These are phyloP conservation scores for Penicillium canescens DNA, from an alignment of 495 filamentous ascomycete genomes.

Conservation along the genomic window DNA sequence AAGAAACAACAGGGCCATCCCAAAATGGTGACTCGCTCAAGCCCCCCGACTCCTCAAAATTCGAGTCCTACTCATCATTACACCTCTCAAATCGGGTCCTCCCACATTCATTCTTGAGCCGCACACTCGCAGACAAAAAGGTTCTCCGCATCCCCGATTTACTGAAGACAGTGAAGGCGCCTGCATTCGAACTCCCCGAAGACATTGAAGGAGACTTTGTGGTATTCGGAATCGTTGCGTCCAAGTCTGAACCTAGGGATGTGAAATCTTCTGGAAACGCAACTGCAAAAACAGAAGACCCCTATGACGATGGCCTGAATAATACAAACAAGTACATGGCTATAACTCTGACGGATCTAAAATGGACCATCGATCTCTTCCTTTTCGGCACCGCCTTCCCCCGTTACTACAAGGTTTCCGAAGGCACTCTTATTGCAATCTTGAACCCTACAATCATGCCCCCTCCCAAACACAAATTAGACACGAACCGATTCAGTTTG, in stretches of 20 bases:
- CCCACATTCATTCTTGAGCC: slow-evolving; percentile 73
- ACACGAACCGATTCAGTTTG: slow-evolving; percentile 81
- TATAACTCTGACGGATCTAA: slow-evolving; percentile 80
- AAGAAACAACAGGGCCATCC: slow-evolving; percentile 28
- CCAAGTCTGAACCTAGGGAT: slow-evolving; percentile 76
- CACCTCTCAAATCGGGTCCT: slow-evolving; percentile 87
- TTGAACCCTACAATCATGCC: slow-evolving; percentile 93
- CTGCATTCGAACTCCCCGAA: slow-evolving; percentile 84
- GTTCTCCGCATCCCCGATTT: slow-evolving; percentile 79
- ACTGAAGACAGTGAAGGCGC: slow-evolving; percentile 75
- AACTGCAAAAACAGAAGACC: slow-evolving; percentile 41
- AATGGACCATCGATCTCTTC: slow-evolving; percentile 88
- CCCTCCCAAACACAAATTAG: slow-evolving; percentile 67
- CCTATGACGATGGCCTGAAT: slow-evolving; percentile 55
- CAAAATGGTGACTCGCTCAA: slow-evolving; percentile 17
- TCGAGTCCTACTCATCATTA: slow-evolving; percentile 82
- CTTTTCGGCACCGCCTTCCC: slow-evolving; percentile 91
- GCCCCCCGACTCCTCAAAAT: slow-evolving; percentile 50
- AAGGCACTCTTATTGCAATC: slow-evolving; percentile 86
- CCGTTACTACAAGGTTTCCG: slow-evolving; percentile 83
- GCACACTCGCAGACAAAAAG: slow-evolving; percentile 74
- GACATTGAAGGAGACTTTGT: slow-evolving; percentile 84
- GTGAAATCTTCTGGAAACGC: slow-evolving; percentile 57
- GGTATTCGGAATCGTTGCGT: slow-evolving; percentile 81
- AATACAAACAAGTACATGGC: slow-evolving; percentile 85